These are phyloP conservation scores for Verticillium longisporum DNA, from an alignment of 2,329 filamentous ascomycete genomes.

Conservation along the genomic window DNA sequence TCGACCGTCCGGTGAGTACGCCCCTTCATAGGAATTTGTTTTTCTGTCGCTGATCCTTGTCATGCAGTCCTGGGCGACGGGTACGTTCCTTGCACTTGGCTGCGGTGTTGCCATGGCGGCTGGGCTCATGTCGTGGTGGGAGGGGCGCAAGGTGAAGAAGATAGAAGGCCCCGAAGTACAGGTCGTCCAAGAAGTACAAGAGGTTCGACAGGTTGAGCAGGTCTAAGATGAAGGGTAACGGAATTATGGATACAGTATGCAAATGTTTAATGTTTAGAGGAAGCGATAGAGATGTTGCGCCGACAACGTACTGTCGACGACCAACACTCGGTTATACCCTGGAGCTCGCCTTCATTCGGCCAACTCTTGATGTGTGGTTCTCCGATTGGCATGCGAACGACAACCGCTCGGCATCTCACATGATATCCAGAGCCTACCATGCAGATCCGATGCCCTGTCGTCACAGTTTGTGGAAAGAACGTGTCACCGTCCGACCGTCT, in stretches of 20 bases:
- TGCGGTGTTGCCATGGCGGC: conserved; percentile 17
- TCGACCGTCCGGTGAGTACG: conserved; percentile 13
- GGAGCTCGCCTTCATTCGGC: no score
- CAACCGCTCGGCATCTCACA: no score
- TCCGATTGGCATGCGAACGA: no score
- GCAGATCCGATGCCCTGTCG: no score
- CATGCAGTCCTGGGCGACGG: conserved; percentile 13
- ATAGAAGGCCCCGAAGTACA: conserved; percentile 16
- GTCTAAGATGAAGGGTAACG: neutral
- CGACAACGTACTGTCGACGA: no score
- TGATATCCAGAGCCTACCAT: no score
- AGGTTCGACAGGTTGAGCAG: neutral
- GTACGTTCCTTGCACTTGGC: conserved; percentile 16
- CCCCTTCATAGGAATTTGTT: neutral
- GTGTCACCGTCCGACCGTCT: no score
- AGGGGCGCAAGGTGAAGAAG: conserved; percentile 17
- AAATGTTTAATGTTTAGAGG: neutral
- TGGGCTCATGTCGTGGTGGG: conserved; percentile 18
- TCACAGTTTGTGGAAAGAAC: no score
- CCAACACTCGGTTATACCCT: no score
- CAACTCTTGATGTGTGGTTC: no score
- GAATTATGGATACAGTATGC: neutral
- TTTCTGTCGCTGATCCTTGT: neutral
- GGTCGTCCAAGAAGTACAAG: conserved; percentile 7
- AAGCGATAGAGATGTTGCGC: neutral